A percentile compares a stretch with the other conserved stretches of the same genome.
Evolutionary conservation across 1,139 yeast species (phyloP).

Genomic region (Candida frijolesensis): DNA sequence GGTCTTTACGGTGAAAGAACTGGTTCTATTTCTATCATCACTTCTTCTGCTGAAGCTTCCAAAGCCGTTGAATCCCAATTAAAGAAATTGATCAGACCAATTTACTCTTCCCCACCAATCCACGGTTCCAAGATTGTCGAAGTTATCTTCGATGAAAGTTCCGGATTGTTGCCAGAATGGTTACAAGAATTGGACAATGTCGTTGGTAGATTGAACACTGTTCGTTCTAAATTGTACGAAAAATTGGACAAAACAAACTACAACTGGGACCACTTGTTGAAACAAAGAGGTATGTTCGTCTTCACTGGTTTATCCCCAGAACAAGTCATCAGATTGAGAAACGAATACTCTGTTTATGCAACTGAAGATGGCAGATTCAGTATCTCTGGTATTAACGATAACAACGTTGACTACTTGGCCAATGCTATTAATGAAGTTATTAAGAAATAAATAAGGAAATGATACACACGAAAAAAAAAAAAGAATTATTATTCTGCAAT

Average conservation of each 20-base stretch:
- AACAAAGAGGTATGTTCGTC: conserved; percentile 97
- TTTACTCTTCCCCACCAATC: conserved; percentile 92
- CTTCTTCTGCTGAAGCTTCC: conserved; percentile 47
- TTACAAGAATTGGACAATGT: conserved; percentile 71
- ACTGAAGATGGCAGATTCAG: conserved; percentile 91
- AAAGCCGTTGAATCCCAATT: conserved; percentile 72
- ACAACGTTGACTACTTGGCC: conserved; percentile 82
- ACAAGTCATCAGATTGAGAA: conserved; percentile 71
- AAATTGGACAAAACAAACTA: conserved; percentile 56
- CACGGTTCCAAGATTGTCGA: conserved; percentile 91
- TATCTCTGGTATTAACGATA: conserved; percentile 82
- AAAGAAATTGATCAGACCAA: conserved; percentile 78
- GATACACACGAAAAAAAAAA: not conserved
- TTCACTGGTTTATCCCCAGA: conserved; percentile 77
- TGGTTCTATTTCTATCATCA: conserved; percentile 77
- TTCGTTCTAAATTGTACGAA: conserved; percentile 67
- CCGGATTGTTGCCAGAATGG: conserved; percentile 70
- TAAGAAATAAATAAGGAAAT: conserved; percentile 16
- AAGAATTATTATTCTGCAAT: not conserved
- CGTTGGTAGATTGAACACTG: conserved; percentile 74
- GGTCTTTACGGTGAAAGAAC: conserved; percentile 96
- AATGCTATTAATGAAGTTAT: conserved; percentile 67
- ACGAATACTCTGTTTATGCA: conserved; percentile 77
- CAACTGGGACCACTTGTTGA: conserved; percentile 83
- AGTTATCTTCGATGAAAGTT: conserved; percentile 58